These are phyloP conservation scores for Fusarium piperis DNA, from an alignment of 2,329 filamentous ascomycete species.

Conservation along the genomic window DNA sequence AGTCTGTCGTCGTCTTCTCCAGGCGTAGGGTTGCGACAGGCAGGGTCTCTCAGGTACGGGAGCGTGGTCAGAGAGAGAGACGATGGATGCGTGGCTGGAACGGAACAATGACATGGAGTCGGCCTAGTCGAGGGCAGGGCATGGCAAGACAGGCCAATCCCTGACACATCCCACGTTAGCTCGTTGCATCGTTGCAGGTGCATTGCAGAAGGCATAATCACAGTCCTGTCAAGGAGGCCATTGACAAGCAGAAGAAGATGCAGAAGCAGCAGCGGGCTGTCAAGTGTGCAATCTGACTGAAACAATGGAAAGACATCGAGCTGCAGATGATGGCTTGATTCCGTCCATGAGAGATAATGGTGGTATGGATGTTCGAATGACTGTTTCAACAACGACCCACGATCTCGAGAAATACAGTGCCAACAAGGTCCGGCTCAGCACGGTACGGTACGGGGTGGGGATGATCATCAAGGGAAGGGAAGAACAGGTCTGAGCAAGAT, in stretches of 20 bases:
- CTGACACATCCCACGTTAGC: slow-evolving; percentile 15
- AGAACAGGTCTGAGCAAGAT: slow-evolving; percentile 1
- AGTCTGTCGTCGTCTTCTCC: not conserved
- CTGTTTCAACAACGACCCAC: not conserved
- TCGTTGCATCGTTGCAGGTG: slow-evolving; percentile 33
- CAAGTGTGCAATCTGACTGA: not conserved
- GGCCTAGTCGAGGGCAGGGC: slow-evolving; percentile 10
- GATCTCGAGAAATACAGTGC: slow-evolving; percentile 17
- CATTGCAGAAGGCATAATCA: slow-evolving; percentile 30
- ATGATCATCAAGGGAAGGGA: slow-evolving; percentile 7
- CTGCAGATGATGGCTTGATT: not conserved
- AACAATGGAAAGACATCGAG: not conserved
- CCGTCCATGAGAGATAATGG: not conserved
- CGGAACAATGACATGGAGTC: slow-evolving; percentile 6
- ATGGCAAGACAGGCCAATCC: slow-evolving; percentile 1
- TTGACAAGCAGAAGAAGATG: not conserved
- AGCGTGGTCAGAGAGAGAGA: slow-evolving; percentile 4
- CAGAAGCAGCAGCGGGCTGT: not conserved
- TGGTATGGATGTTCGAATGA: not conserved
- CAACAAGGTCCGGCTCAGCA: not conserved
- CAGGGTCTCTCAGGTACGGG: slow-evolving; percentile 8
- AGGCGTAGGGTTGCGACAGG: not conserved
- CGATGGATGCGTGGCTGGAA: slow-evolving; percentile 24
- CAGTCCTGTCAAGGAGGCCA: not conserved
- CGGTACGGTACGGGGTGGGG: slow-evolving; percentile 13